A percentile compares a stretch with the other conserved stretches of the same genome.
Conservation (phyloP, 2,329 filamentous ascomycete species). For the Alternaria alternata region DNA sequence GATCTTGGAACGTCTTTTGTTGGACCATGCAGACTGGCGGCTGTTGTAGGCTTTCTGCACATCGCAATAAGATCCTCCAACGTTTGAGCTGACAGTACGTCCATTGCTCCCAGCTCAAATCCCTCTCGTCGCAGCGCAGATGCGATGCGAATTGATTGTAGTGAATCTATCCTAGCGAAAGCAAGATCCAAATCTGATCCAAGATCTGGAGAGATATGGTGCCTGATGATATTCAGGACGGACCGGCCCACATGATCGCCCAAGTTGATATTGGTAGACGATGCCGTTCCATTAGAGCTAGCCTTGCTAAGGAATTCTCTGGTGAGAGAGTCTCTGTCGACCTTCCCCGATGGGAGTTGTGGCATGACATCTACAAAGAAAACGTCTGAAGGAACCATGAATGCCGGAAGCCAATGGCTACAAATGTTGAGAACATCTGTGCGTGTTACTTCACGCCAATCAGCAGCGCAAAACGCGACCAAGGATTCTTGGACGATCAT, state of each 20-base stretch:
- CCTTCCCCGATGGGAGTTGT: slow-evolving; percentile 81
- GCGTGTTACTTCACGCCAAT: slow-evolving; percentile 51
- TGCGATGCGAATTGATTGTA: slow-evolving; percentile 69
- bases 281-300: slow-evolving; percentile 20
- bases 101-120: slow-evolving; percentile 64
- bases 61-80: slow-evolving; percentile 42
- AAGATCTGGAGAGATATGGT: slow-evolving; percentile 53
- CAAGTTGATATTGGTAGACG: slow-evolving; percentile 11
- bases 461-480: slow-evolving; percentile 76
- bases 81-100: slow-evolving; percentile 67
- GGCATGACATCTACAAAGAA: slow-evolving; percentile 72
- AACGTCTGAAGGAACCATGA: slow-evolving; percentile 83
- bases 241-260: slow-evolving; percentile 24
- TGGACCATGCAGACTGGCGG: not conserved
- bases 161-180: slow-evolving; percentile 71
- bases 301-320: slow-evolving; percentile 58
- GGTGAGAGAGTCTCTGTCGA: slow-evolving; percentile 73
- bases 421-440: slow-evolving; percentile 66
- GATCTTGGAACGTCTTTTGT: not conserved
- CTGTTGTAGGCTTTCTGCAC: slow-evolving; percentile 21
- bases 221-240: slow-evolving; percentile 54
- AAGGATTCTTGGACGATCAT: slow-evolving; percentile 72
- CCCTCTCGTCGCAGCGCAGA: slow-evolving; percentile 68
- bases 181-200: slow-evolving; percentile 56
- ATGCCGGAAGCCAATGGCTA: slow-evolving; percentile 77